phyloP scores from a whole-genome alignment of 1,139 yeast species.

The Candida sojae region DNA sequence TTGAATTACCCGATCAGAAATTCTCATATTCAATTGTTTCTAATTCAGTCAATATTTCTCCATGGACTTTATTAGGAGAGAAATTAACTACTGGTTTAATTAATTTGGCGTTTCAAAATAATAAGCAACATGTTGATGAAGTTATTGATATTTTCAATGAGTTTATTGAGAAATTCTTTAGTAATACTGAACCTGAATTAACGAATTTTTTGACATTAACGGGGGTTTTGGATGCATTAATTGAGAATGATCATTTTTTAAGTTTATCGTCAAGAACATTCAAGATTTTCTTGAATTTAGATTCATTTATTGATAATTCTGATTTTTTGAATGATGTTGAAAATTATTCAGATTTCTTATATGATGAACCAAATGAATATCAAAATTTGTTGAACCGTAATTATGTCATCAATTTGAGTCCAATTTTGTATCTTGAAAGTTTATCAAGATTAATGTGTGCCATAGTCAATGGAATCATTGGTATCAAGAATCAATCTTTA shows the following conservation, averaged over 20 bases:
- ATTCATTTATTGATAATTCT: slow-evolving; percentile 40
- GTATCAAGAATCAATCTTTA: slow-evolving; percentile 24
- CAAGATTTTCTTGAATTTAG: slow-evolving; percentile 36
- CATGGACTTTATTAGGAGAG: slow-evolving; percentile 40
- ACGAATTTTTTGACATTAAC: slow-evolving; percentile 45
- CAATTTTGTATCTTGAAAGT: slow-evolving; percentile 48
- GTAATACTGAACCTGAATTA: slow-evolving; percentile 24
- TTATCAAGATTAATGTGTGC: slow-evolving; percentile 41
- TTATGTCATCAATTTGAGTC: slow-evolving; percentile 33
- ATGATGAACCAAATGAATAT: slow-evolving; percentile 24
- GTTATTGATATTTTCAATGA: slow-evolving; percentile 33
- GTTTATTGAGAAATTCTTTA: slow-evolving; percentile 27
- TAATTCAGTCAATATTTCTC: slow-evolving; percentile 28
- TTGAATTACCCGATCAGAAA: slow-evolving; percentile 58
- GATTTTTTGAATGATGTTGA: slow-evolving; percentile 45
- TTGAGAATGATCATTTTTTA: slow-evolving; percentile 34
- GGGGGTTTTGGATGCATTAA: slow-evolving; percentile 50
- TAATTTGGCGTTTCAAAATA: slow-evolving; percentile 37
- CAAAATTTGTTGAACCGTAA: slow-evolving; percentile 30
- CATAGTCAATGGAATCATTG: slow-evolving; percentile 31
- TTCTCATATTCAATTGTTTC: slow-evolving; percentile 25
- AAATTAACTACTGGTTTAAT: slow-evolving; percentile 39
- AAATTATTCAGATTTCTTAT: slow-evolving; percentile 29
- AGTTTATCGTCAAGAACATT: slow-evolving; percentile 27
- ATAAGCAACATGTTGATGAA: slow-evolving; percentile 24